phyloP scores from a whole-genome alignment of 1,139 yeast species.

The Sugiyamaella castrensis region DNA sequence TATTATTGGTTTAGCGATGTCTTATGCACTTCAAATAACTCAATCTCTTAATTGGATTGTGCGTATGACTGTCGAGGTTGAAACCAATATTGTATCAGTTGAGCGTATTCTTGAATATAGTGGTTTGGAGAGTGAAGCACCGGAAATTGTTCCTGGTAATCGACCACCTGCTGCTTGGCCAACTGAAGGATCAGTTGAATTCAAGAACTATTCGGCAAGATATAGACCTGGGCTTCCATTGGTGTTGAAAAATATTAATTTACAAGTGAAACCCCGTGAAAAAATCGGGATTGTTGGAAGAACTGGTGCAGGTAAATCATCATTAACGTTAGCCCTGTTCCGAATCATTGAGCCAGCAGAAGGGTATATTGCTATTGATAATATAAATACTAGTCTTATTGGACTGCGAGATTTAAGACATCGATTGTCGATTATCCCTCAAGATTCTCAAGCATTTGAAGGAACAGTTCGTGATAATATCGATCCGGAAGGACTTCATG shows the following conservation, averaged over 20 bases:
- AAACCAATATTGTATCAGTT: constrained; percentile 93
- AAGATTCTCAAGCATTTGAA: constrained; percentile 94
- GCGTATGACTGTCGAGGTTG: constrained; percentile 97
- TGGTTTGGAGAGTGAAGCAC: constrained; percentile 72
- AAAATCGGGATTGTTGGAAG: constrained; percentile 89
- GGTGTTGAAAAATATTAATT: constrained; percentile 67
- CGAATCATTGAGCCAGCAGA: constrained; percentile 78
- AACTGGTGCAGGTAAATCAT: constrained; percentile 97
- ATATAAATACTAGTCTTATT: constrained; percentile 60
- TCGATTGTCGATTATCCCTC: constrained; percentile 87
- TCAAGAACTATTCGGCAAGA: constrained; percentile 73
- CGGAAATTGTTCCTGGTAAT: constrained; percentile 62
- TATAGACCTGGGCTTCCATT: constrained; percentile 83
- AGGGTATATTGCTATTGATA: constrained; percentile 77
- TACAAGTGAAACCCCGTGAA: constrained; percentile 70
- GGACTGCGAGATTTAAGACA: constrained; percentile 86
- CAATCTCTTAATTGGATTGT: constrained; percentile 96
- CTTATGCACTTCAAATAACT: constrained; percentile 88
- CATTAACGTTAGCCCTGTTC: constrained; percentile 84
- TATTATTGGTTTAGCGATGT: constrained; percentile 86
- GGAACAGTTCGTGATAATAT: constrained; percentile 86
- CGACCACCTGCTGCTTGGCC: constrained; percentile 84
- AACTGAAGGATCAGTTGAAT: constrained; percentile 62
- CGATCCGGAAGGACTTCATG: constrained; percentile 71
- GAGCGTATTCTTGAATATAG: constrained; percentile 93